These are phyloP conservation scores for Pseudoturritis turrita DNA, from an alignment of 345 rosid species.

Conservation along the genomic window DNA sequence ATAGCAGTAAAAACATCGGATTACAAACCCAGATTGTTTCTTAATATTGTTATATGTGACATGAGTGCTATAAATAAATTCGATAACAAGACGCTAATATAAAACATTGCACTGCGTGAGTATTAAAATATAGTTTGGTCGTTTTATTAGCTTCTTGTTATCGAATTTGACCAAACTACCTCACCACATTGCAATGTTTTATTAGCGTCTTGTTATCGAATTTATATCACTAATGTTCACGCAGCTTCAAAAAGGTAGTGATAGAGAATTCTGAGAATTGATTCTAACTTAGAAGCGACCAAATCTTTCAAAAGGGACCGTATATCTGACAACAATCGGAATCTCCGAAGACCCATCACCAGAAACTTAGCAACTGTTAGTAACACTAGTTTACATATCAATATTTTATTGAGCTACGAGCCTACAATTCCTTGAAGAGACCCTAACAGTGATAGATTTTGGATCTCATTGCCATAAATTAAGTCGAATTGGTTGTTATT, in stretches of 20 bases:
- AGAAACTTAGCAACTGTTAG: no score
- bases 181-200: no score
- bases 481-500: not conserved
- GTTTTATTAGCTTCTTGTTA: no score
- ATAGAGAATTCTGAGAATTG: no score
- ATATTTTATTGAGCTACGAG: not conserved
- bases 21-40: not conserved
- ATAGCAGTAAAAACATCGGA: not conserved
- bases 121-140: not conserved
- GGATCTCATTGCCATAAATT: not conserved
- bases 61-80: not conserved
- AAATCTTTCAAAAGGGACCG: not conserved
- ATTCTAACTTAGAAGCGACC: not conserved
- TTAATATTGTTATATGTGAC: not conserved
- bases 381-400: no score
- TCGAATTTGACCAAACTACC: no score
- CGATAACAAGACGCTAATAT: no score
- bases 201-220: no score
- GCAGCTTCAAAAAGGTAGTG: no score
- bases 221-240: no score
- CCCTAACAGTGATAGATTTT: not conserved
- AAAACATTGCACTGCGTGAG: no score
- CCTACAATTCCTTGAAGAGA: not conserved
- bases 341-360: not conserved
- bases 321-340: not conserved